A percentile compares a stretch with the other conserved stretches of the same genome.
phyloP scores from a whole-genome alignment of 1,284 basidiomycete genomes.

The Anthracocystis setariae region DNA sequence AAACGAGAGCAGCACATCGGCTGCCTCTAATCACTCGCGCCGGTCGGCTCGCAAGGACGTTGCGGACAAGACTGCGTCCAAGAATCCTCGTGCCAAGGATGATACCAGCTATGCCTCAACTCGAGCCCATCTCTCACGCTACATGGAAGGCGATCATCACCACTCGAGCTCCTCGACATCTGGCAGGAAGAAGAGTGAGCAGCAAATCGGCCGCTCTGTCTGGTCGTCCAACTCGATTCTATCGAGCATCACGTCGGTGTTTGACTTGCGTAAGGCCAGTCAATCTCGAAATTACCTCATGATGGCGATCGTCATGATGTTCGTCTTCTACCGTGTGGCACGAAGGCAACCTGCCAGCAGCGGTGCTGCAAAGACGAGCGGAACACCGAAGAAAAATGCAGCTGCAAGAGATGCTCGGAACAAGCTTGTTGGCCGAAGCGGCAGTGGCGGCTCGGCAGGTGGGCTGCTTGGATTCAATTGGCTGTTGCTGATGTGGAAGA shows the following conservation, averaged over 20 bases:
- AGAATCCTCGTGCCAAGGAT: conserved; percentile 28
- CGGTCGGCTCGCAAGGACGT: conserved; percentile 22
- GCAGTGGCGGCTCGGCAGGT: conserved; percentile 4
- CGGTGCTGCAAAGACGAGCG: background rate
- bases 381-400: conserved; percentile 11
- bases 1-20: conserved; percentile 44
- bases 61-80: conserved; percentile 2
- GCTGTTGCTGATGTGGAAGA: conserved; percentile 37
- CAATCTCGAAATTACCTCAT: conserved; percentile 35
- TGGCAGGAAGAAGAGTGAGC: conserved; percentile 8
- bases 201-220: conserved; percentile 8
- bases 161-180: conserved; percentile 2
- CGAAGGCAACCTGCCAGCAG: conserved; percentile 13
- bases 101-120: conserved; percentile 40
- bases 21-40: conserved; percentile 39
- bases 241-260: conserved; percentile 28
- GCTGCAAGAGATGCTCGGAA: conserved; percentile 35
- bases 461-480: conserved; percentile 28
- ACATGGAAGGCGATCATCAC: conserved; percentile 35
- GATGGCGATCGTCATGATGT: conserved; percentile 44
- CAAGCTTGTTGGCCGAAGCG: conserved; percentile 29
- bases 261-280: conserved; percentile 32
- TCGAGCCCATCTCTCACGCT: conserved; percentile 39
- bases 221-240: conserved; percentile 18
- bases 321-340: conserved; percentile 34